Evolutionary conservation across 2,329 filamentous ascomycete species (phyloP).

Genomic region (Lachnellula willkommii): DNA sequence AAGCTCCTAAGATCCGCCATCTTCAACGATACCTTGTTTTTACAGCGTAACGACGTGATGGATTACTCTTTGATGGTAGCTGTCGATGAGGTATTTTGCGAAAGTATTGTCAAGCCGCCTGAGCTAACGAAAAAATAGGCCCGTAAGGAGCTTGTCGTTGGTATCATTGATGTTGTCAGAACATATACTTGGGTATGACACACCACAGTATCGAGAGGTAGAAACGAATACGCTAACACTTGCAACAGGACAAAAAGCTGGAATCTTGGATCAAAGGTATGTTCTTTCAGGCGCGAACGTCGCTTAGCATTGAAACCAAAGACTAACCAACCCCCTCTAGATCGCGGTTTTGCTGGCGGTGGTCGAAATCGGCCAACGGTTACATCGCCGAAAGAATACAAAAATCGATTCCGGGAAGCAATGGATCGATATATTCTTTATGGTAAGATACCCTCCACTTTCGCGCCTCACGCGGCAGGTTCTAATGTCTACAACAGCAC

Average conservation of each 20-base stretch:
- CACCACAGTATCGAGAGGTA: background rate
- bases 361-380: conserved; percentile 85
- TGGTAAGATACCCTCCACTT: conserved; percentile 13
- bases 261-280: conserved; percentile 89
- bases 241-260: conserved; percentile 76
- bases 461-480: background rate
- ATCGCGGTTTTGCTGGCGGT: conserved; percentile 74
- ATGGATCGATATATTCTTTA: conserved; percentile 74
- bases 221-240: conserved; percentile 3
- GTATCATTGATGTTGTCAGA: conserved; percentile 96
- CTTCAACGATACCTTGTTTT: conserved; percentile 95
- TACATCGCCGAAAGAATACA: conserved; percentile 92
- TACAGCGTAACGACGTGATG: conserved; percentile 96
- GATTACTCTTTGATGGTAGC: conserved; percentile 98
- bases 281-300: too few species aligned
- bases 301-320: too few species aligned
- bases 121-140: conserved; percentile 30
- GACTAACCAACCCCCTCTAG: conserved; percentile 30
- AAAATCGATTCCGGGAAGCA: conserved; percentile 88
- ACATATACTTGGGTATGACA: conserved; percentile 77
- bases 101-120: background rate
- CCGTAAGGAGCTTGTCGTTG: conserved; percentile 86
- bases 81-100: conserved; percentile 63
- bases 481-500: conserved; percentile 12
- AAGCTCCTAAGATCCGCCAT: conserved; percentile 86